Evolutionary conservation across 345 rosid species (phyloP), one percentile per base, ranked within the genome.

Genomic region (Ceriops tagal): DNA sequence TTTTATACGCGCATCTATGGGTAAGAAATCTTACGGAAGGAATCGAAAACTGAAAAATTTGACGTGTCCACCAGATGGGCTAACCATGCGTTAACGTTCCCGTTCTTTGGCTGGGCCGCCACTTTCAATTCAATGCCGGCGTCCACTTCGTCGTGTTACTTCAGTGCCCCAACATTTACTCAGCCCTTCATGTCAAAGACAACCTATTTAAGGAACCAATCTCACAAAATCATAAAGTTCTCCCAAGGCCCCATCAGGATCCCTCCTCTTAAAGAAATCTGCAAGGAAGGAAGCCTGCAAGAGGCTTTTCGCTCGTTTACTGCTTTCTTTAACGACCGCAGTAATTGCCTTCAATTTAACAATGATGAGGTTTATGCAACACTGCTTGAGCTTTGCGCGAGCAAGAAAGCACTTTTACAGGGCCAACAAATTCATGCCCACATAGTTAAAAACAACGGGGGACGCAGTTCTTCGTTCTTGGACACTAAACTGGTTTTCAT

Each of bases 401-500:
- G 61, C 53, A 60, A 19, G 21, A 81, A 79, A 74, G 79, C 80
- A 61, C 65, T 77, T 58, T 73, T 69, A 60, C 86, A 63, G 31
- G 92, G 87, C 34, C 77, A 66, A 49, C 92, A 89, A 71, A 75
- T 86, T 24, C 92, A 82, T 77, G 86, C 92, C 71, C 88, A 62
- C 49, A 19, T 88, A 46, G 62, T 80, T 24, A 93, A 87, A 73
- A 79, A 78, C 26, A 64, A 55, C 24, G 37, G 59, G 1, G 69
- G 58, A 0, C 8, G 13, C 4, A 64, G 81, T 16, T 77, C 82
- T 0, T 78, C 78, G 59, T 82, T 83, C 69, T 39, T 93, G 80
- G 77, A 74, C 30, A 91, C 92, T 30, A 89, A 85, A 78, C 86
- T 93, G 70, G 89, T 88, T 6, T 78, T 83, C 4, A 81, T 91